phyloP scores from a whole-genome alignment of 164 flowering plant species.

The Magnolia kwangsiensis region DNA sequence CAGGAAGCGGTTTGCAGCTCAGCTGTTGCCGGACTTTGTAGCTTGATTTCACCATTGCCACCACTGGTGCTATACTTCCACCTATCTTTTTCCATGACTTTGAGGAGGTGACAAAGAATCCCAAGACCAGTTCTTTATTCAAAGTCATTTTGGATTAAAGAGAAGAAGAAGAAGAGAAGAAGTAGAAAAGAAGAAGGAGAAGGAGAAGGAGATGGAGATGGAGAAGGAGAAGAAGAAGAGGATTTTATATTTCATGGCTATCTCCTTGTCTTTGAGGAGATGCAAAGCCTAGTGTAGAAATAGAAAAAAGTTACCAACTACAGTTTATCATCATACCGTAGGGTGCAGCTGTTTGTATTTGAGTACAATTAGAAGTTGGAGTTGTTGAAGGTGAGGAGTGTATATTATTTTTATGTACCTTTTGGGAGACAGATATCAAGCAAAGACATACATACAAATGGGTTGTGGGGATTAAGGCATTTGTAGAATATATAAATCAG shows the following conservation, averaged over 20 bases:
- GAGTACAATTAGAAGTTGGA: background rate
- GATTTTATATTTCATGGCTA: background rate
- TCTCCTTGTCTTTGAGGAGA: background rate
- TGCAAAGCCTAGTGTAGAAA: background rate
- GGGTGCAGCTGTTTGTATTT: background rate
- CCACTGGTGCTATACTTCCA: background rate
- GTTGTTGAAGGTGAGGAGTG: background rate
- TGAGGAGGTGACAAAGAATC: background rate
- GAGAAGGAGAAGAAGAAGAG: background rate
- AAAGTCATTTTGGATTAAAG: background rate
- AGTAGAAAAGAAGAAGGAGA: background rate
- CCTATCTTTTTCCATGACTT: background rate
- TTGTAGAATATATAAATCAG: background rate
- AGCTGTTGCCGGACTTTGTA: conserved; percentile 73
- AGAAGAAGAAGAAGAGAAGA: background rate
- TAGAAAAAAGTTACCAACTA: background rate
- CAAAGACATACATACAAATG: background rate
- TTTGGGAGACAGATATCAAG: background rate
- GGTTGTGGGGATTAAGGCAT: background rate
- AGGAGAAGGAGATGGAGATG: background rate
- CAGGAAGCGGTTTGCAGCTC: conserved; percentile 78
- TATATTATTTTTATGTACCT: background rate
- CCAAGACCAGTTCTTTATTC: too few species aligned
- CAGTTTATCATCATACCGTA: background rate
- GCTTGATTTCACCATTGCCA: conserved; percentile 30